Percentiles rank a stretch among this genome's conserved stretches.
These are phyloP conservation scores for Teratosphaeria pseudoeucalypti DNA, from an alignment of 2,329 filamentous ascomycete genomes.

Conservation along the genomic window DNA sequence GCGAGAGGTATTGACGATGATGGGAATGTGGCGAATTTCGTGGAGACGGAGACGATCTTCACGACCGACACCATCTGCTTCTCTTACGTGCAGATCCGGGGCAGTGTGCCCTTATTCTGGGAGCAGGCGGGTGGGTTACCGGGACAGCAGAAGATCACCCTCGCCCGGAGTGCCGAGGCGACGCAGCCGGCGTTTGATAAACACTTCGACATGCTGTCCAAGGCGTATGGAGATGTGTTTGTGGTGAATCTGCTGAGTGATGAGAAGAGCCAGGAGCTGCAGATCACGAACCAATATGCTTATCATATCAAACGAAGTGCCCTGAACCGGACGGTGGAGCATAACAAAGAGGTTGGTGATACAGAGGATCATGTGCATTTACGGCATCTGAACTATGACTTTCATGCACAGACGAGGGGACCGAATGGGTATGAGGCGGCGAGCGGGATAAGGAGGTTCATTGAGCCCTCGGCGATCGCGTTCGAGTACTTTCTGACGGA, in stretches of 20 bases:
- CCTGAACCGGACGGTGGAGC: conserved; percentile 45
- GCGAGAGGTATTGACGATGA: conserved; percentile 96
- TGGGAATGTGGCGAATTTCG: conserved; percentile 94
- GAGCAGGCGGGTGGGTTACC: conserved; percentile 84
- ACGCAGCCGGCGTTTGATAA: conserved; percentile 92
- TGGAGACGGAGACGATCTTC: conserved; percentile 92
- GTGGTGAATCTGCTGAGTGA: conserved; percentile 91
- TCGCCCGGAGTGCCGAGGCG: conserved; percentile 80
- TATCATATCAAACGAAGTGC: conserved; percentile 66
- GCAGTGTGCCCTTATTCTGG: conserved; percentile 95
- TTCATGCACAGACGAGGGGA: conserved; percentile 85
- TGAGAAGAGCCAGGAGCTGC: conserved; percentile 73
- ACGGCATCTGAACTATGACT: conserved; percentile 81
- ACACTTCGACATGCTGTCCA: conserved; percentile 79
- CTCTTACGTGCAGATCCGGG: conserved; percentile 86
- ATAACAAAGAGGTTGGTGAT: conserved; percentile 38
- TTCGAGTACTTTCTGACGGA: conserved; percentile 91
- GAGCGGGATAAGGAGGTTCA: conserved; percentile 67
- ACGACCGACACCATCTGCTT: conserved; percentile 74
- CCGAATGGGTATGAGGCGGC: conserved; percentile 83
- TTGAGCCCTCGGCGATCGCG: conserved; percentile 67
- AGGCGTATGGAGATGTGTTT: conserved; percentile 81
- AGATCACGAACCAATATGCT: conserved; percentile 70
- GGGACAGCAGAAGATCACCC: conserved; percentile 85
- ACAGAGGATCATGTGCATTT: conserved; percentile 61